Evolutionary conservation across 495 filamentous ascomycete genomes (phyloP).

Genomic region (Neurospora hispaniola): DNA sequence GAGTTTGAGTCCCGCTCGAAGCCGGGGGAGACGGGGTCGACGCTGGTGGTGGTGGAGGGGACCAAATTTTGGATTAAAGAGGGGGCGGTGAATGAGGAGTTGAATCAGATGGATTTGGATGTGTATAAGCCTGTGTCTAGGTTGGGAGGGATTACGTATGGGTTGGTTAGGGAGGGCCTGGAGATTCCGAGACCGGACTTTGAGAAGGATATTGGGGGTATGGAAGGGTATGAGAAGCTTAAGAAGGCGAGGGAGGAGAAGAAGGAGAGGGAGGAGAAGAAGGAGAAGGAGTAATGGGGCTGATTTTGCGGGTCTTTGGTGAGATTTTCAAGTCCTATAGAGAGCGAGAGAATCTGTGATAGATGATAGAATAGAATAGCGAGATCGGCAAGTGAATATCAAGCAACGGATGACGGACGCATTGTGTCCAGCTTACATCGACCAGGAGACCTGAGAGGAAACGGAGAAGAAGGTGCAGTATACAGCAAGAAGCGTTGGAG

Average conservation of each 20-base stretch:
- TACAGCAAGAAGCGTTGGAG: no score
- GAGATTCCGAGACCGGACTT: conserved; percentile 71
- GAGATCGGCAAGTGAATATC: no score
- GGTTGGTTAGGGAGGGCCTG: conserved; percentile 54
- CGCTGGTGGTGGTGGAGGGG: conserved; percentile 73
- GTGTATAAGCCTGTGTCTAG: conserved; percentile 66
- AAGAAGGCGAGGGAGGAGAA: conserved; percentile 12
- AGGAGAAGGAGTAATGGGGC: not conserved
- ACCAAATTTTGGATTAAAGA: conserved; percentile 81
- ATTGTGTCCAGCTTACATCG: no score
- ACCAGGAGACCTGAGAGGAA: no score
- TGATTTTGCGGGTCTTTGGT: not conserved
- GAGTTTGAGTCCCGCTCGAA: conserved; percentile 63
- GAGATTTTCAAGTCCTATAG: no score
- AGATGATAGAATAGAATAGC: no score
- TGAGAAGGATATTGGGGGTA: conserved; percentile 33
- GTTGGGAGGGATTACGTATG: conserved; percentile 78
- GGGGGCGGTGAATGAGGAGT: conserved; percentile 73
- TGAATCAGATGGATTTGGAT: conserved; percentile 52
- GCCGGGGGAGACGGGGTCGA: conserved; percentile 62
- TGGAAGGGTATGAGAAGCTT: conserved; percentile 28
- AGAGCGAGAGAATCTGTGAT: no score
- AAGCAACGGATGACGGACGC: no score
- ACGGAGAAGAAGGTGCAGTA: no score
- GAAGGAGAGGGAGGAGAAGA: conserved; percentile 6